Evolutionary conservation across 2,329 filamentous ascomycete species (phyloP).

Genomic region (Rachicladosporium sp.): DNA sequence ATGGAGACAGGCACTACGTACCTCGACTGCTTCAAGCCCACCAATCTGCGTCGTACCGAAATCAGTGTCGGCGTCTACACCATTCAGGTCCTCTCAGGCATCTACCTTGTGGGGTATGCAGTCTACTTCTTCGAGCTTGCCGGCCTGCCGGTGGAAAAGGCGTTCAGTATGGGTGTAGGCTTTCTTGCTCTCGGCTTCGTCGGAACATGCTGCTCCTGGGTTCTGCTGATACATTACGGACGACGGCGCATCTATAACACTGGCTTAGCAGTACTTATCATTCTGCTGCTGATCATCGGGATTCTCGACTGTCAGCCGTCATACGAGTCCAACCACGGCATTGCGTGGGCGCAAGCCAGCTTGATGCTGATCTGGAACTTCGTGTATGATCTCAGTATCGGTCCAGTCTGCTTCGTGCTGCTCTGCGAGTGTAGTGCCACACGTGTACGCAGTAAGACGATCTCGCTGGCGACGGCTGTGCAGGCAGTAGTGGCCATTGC

Average conservation of each 20-base stretch:
- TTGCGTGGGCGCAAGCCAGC: slow-evolving; percentile 30
- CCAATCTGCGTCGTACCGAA: slow-evolving; percentile 31
- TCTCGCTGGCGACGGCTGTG: slow-evolving; percentile 27
- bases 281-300: slow-evolving; percentile 27
- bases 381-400: slow-evolving; percentile 26
- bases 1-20: slow-evolving; percentile 27
- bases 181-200: slow-evolving; percentile 31
- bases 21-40: slow-evolving; percentile 30
- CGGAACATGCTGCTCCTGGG: slow-evolving; percentile 31
- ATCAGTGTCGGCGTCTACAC: slow-evolving; percentile 33
- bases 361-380: slow-evolving; percentile 26
- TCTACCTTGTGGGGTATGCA: slow-evolving; percentile 31
- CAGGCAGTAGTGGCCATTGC: slow-evolving; percentile 29
- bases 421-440: slow-evolving; percentile 27
- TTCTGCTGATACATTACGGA: slow-evolving; percentile 26
- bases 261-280: slow-evolving; percentile 23
- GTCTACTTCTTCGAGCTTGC: slow-evolving; percentile 39
- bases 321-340: slow-evolving; percentile 10
- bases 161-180: slow-evolving; percentile 30
- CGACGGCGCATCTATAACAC: slow-evolving; percentile 29
- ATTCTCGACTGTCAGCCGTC: slow-evolving; percentile 27
- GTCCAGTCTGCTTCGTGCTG: slow-evolving; percentile 28
- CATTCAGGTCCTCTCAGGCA: slow-evolving; percentile 31
- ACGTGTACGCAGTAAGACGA: slow-evolving; percentile 26
- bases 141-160: slow-evolving; percentile 26